phyloP scores from a whole-genome alignment of 805 yeast genomes.

The Pichia gijzeniarum region DNA sequence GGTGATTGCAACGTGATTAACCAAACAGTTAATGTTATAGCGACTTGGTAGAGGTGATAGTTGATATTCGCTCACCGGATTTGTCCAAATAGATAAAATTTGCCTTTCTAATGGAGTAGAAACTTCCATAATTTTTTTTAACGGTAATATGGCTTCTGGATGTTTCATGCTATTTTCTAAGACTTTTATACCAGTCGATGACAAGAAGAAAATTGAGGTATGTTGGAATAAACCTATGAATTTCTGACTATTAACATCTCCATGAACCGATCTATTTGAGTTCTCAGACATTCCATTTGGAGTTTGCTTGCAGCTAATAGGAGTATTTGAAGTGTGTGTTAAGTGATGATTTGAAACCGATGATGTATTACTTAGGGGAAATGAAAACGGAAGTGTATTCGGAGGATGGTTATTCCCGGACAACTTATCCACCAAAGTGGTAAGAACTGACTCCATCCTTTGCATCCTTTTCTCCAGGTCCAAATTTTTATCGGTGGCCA shows the following conservation, averaged over 20 bases:
- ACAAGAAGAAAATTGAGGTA: conserved; percentile 35
- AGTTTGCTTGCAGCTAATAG: neutral
- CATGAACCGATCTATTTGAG: neutral
- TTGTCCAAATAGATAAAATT: conserved; percentile 28
- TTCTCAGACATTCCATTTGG: no score
- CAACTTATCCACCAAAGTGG: conserved; percentile 15
- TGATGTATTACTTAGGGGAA: no score
- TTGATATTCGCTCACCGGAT: conserved; percentile 26
- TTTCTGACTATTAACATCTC: neutral
- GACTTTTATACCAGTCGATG: conserved; percentile 37
- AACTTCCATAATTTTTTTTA: conserved; percentile 20
- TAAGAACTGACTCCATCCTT: conserved; percentile 31
- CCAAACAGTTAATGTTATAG: conserved; percentile 16
- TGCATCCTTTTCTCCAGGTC: conserved; percentile 26
- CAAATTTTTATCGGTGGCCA: neutral
- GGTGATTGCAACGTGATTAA: conserved; percentile 9
- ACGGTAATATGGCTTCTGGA: conserved; percentile 17
- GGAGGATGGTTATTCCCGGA: neutral
- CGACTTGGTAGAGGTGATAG: conserved; percentile 30
- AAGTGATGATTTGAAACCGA: conserved; percentile 10
- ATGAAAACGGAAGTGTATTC: no score
- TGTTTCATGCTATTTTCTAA: conserved; percentile 22
- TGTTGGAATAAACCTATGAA: conserved; percentile 17
- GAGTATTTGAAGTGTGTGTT: neutral
- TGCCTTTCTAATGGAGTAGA: conserved; percentile 18